Evolutionary conservation across 2,329 filamentous ascomycete species (phyloP), one percentile per base, ranked within the genome.

Genomic region (Grosmannia huntii): DNA sequence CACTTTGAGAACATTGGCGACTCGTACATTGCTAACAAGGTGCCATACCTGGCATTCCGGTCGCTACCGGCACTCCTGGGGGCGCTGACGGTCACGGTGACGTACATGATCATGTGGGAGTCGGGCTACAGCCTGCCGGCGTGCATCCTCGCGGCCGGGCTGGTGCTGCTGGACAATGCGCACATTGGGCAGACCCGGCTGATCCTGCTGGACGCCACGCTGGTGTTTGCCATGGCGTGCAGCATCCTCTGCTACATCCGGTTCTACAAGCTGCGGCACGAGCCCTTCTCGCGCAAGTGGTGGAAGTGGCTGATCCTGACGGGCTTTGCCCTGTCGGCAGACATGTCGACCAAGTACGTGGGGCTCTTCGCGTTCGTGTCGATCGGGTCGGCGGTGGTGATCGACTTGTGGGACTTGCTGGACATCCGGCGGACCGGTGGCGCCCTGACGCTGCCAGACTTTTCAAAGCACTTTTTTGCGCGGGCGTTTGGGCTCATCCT

Each of bases 51-150:
- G 62, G 91, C 94, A 62, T 96, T 95, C 76, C 89, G 94, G 66
- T 87, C 91, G 52, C 83, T 99, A 77, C 94, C 94, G 49, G 94
- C 94, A 60, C 82, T 94, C 55, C 83, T 97, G 65, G 94, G 94
- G 64, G 87, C 94, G 59, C 76, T 99, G 65, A 99, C 94, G 12
- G 90, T 99, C 56, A 87, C 91, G n/a, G 87, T 92, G 53, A 85
- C 89, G 59, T 99, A 95, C 73, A 75, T 95, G 70, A 99, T 96
- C 72, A 99, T 99, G 94, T 99, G 94, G 94, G 94, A 99, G 74
- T 97, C 94, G 55, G 94, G 91, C 62, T 99, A 99, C 75, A 96
- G 90, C 63, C 78, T 99, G 49, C 94, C 94, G 12, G 94, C 94
- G 59, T 95, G 89, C 70, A 77, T 97, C 58, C 78, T 96, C 59